Evolutionary conservation across 192 early-diverging fungal genomes (phyloP), one percentile per base, ranked within the genome.

Genomic region (Umbelopsis ramanniana): DNA sequence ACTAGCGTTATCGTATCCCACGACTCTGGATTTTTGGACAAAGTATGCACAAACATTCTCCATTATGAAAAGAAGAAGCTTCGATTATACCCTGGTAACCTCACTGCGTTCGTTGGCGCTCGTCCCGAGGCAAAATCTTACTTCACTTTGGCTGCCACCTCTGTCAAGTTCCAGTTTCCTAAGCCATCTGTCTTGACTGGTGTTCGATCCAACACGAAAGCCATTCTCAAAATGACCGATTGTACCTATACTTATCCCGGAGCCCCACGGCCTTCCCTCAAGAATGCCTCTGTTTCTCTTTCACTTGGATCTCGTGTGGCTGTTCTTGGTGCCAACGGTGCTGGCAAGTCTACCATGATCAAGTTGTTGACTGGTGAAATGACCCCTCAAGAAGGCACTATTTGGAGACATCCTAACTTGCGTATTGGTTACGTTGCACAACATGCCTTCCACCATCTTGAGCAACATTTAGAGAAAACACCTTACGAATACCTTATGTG

Each of bases 371-470:
- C 89, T 60, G 93, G 92, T 66, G 92, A 93, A 81, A 80, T 88
- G 38, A 78, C 83, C 12, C 83, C 92, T 33, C 86, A 90, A 76
- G 79, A 83, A 23, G 92, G 92, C 74, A 85, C 84, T 23, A 86
- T 93, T 26, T 91, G 87, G 86, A 87, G 92, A 81, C 92, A 94
- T 77, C 93, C 92, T 80, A 92, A 91, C 79, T 81, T 94, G 15
- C 90, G 93, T 86, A 87, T 94, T 74, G 92, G 92, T 67, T 93
- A 93, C 79, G 91, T 94, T 74, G 91, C 92, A 23, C 93, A 94
- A 75, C 93, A 94, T 79, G 91, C 92, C 68, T 92, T 94, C 89
- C 90, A 94, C 78, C 92, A 94, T 86, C 80, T 94, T 67, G 91
- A 94, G 68, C 88, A 91, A 66, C 93, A 94, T 80, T 57, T 93